Evolutionary conservation across 352 stramenopile genomes (phyloP).

Genomic region (Phytopythium chamaehyphon): DNA sequence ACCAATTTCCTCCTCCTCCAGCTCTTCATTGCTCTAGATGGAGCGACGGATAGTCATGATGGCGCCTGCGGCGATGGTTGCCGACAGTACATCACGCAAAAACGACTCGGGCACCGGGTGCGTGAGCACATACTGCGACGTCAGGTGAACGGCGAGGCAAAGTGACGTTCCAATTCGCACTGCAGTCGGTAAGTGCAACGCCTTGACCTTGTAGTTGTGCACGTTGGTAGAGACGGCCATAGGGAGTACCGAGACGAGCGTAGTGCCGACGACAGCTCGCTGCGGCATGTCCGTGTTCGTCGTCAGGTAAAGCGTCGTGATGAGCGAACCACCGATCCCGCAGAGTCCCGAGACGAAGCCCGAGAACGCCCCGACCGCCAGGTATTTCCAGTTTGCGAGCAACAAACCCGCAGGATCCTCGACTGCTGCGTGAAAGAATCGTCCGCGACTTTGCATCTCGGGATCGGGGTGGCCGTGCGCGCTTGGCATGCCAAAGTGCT

Average conservation of each 20-base stretch:
- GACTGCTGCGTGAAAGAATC: not conserved
- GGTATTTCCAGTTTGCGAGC: slow-evolving; percentile 13
- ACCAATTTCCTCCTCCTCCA: too few species aligned
- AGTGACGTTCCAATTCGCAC: slow-evolving; percentile 18
- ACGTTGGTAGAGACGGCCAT: slow-evolving; percentile 18
- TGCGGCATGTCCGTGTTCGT: slow-evolving; percentile 23
- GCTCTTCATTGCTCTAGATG: not conserved
- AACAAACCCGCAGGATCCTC: slow-evolving; percentile 10
- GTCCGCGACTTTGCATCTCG: not conserved
- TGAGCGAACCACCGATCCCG: slow-evolving; percentile 19
- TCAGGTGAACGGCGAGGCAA: slow-evolving; percentile 12
- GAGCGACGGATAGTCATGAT: slow-evolving; percentile 13
- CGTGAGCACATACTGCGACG: slow-evolving; percentile 20
- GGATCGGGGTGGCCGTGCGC: not conserved
- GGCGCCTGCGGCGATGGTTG: slow-evolving; percentile 7
- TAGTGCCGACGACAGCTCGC: slow-evolving; percentile 17
- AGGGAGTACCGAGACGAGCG: slow-evolving; percentile 18
- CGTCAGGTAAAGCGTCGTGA: slow-evolving; percentile 26
- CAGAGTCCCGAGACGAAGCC: slow-evolving; percentile 26
- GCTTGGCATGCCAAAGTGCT: slow-evolving; percentile 5
- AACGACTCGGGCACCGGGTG: slow-evolving; percentile 12
- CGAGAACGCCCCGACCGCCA: slow-evolving; percentile 13
- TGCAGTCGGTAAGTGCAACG: slow-evolving; percentile 19
- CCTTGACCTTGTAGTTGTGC: slow-evolving; percentile 15
- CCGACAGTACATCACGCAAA: slow-evolving; percentile 10